Evolutionary conservation across 2,329 filamentous ascomycete species (phyloP).

Genomic region (Fusarium tupiense): DNA sequence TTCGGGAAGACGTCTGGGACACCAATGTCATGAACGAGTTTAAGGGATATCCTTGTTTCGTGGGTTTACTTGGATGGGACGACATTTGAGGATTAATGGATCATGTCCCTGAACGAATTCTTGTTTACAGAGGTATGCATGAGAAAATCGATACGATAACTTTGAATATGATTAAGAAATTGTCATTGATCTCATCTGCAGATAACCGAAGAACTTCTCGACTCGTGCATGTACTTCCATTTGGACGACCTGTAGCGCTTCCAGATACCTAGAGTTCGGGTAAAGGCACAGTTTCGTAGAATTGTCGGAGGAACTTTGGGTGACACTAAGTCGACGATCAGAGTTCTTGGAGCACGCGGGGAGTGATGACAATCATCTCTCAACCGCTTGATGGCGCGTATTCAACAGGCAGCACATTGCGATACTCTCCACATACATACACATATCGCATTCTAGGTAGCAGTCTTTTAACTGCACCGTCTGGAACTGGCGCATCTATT

Average conservation of each 20-base stretch:
- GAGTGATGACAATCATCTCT: fast-evolving
- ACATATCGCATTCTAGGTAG: fast-evolving
- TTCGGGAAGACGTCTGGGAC: neutral
- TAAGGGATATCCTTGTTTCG: neutral
- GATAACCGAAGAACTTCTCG: neutral
- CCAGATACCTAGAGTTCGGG: too few relatives aligned
- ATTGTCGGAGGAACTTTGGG: too few relatives aligned
- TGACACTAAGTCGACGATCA: too few relatives aligned
- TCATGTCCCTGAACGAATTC: neutral
- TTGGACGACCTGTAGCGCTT: too few relatives aligned
- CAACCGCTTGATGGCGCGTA: fast-evolving
- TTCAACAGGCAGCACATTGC: too few relatives aligned
- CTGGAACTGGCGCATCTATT: too few relatives aligned
- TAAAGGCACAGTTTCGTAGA: too few relatives aligned
- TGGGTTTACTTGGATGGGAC: neutral
- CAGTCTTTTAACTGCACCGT: fast-evolving
- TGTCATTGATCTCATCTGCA: neutral
- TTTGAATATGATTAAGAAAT: neutral
- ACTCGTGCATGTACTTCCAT: neutral
- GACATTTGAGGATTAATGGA: neutral
- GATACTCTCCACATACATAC: too few relatives aligned
- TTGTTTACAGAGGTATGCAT: neutral
- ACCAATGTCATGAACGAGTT: too few relatives aligned
- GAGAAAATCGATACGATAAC: neutral
- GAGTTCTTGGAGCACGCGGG: too few relatives aligned